A percentile compares a stretch with the other conserved stretches of the same genome.
Evolutionary conservation across 768 basidiomycete species (phyloP).

Genomic region (Myochromella boudieri): DNA sequence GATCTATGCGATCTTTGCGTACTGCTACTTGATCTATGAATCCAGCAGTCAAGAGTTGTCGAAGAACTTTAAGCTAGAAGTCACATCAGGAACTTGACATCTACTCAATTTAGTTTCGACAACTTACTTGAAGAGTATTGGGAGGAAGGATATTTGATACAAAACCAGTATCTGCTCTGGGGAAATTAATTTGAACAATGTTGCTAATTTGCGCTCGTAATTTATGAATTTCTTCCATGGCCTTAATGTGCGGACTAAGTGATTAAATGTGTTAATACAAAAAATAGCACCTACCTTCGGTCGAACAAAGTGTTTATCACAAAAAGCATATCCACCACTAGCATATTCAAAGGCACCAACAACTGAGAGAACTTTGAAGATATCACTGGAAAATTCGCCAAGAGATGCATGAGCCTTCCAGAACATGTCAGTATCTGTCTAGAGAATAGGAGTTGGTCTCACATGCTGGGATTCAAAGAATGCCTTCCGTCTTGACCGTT

Average conservation of each 20-base stretch:
- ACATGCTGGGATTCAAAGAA: constrained; percentile 87
- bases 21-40: constrained; percentile 97
- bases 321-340: constrained; percentile 78
- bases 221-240: constrained; percentile 99
- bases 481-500: constrained; percentile 62
- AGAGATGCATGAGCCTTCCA: constrained; percentile 73
- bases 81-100: too few species aligned
- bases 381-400: constrained; percentile 79
- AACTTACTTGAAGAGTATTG: constrained; percentile 66
- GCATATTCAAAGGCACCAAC: constrained; percentile 96
- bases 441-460: constrained; percentile 15
- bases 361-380: constrained; percentile 88
- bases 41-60: constrained; percentile 83
- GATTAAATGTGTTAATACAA: not conserved
- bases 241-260: constrained; percentile 44
- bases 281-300: constrained; percentile 59
- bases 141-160: constrained; percentile 73
- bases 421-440: not conserved
- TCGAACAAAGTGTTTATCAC: constrained; percentile 85
- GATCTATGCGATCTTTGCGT: constrained; percentile 78
- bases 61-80: constrained; percentile 81
- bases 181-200: constrained; percentile 81
- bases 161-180: constrained; percentile 59
- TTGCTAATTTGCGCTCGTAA: constrained; percentile 84
- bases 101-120: not conserved